Conservation (phyloP, 2,329 filamentous ascomycete genomes). For the Penicillium verrucosum region DNA sequence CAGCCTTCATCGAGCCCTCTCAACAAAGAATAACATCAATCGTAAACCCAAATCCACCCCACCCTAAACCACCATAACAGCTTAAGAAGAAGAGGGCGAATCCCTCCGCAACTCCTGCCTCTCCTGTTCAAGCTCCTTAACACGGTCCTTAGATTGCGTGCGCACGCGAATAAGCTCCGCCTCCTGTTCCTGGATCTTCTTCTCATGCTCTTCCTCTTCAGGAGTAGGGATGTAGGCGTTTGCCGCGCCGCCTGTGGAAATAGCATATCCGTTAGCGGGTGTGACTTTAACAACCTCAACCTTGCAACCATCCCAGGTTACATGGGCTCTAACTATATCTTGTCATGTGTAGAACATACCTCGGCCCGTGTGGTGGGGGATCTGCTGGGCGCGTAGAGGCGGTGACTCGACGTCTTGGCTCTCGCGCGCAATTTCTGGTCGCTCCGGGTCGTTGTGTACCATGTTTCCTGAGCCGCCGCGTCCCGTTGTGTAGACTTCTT, state of each 20-base stretch:
- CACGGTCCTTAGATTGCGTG: constrained; percentile 28
- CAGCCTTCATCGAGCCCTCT: not conserved
- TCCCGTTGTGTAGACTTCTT: constrained; percentile 80
- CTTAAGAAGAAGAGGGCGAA: constrained; percentile 3
- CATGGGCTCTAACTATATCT: not conserved
- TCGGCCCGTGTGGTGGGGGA: constrained; percentile 43
- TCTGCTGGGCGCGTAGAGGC: constrained; percentile 37
- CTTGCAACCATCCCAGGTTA: not conserved
- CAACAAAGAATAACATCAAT: not conserved
- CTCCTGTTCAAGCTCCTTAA: constrained; percentile 26
- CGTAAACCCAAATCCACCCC: not conserved
- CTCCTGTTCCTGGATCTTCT: constrained; percentile 34
- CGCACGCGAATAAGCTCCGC: constrained; percentile 34
- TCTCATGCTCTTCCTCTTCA: constrained; percentile 25
- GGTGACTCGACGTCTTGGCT: constrained; percentile 75
- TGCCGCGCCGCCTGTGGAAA: constrained; percentile 32
- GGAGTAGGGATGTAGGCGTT: constrained; percentile 34
- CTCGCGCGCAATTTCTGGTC: constrained; percentile 65
- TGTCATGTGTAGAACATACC: constrained; percentile 30
- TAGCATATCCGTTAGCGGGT: not conserved
- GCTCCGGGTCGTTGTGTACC: constrained; percentile 68
- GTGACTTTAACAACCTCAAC: not conserved
- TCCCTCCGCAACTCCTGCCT: constrained; percentile 19
- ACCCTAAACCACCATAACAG: not conserved
- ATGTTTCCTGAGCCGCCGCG: constrained; percentile 88